Base-by-base conservation (phyloP, 2,329 filamentous ascomycete species). In the Aspergillus fumigatiaffinis region DNA sequence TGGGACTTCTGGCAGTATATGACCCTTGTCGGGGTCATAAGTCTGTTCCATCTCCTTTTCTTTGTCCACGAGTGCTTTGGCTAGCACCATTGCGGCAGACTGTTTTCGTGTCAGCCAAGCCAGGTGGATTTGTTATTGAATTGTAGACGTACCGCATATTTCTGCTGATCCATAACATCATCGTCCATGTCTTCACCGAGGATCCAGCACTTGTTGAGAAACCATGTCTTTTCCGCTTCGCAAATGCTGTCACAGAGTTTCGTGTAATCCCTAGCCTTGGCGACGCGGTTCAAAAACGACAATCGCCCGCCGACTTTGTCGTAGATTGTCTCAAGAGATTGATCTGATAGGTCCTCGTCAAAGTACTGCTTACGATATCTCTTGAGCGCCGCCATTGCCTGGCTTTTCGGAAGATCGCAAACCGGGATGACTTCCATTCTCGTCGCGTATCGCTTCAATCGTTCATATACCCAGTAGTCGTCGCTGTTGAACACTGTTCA, bases 401-500 rank as follows among this genome's bases (percentile, higher is more conserved):
- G 86, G 10, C 79, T 73, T 71, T 92, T 96, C 52, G 89, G 85
- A 6, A 99, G 79, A 73, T 99, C 94, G 4, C 84, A 82, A 46
- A 99, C 87, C 8, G 91, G 86, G 41, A 96, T 87, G 4, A 99
- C 89, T 69, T 97, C 92, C 91, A 99, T 96, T 49, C 94, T 86
- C 1, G 92, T 96, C 3, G 92, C 91, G 58, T 96, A 88, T 71
- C 91, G 88, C 79, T 97, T 97, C 53, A 99, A 79, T 14, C 92
- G 85, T 73, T 99, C 94, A 68, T 97, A 97, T 0, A 99, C 90
- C 94, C 94, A 99, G 76, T 96, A 99, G 71, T 97, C 94, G 74
- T 99, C 94, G 54, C 87, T 92, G 76, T 97, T 97, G 77, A 99
- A 92, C 35, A 99, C 87, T 80, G 91, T 58, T 50, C 8, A 56